Evolutionary conservation across 352 stramenopile species (phyloP).

Genomic region (Phytophthora europaea): DNA sequence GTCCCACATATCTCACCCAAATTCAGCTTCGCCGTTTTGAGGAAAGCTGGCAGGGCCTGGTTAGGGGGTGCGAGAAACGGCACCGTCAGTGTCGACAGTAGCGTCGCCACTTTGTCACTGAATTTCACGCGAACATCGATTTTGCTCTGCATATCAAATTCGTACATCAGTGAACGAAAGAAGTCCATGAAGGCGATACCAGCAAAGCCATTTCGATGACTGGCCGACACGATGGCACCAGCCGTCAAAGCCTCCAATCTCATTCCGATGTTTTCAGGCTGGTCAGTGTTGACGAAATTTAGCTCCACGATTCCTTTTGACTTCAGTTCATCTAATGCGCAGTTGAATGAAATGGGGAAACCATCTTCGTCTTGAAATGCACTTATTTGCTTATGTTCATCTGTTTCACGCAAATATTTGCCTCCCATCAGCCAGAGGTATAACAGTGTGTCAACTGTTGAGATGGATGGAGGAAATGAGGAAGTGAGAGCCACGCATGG

Average conservation of each 20-base stretch:
- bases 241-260: not conserved
- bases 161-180: not conserved
- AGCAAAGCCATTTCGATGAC: conserved; percentile 9
- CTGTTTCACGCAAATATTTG: not conserved
- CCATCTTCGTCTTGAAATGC: not conserved
- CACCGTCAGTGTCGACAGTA: not conserved
- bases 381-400: not conserved
- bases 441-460: not conserved
- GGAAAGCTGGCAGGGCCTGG: not conserved
- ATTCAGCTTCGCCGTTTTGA: not conserved
- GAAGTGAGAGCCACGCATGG: conserved; percentile 6
- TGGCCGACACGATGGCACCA: conserved; percentile 5
- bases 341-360: not conserved
- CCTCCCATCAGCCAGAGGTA: conserved; percentile 3
- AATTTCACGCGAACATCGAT: conserved; percentile 3
- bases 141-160: conserved; percentile 3
- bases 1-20: not conserved
- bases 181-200: not conserved
- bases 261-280: not conserved
- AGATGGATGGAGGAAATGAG: conserved; percentile 7
- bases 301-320: not conserved
- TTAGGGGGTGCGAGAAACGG: conserved; percentile 8
- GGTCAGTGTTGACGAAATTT: not conserved
- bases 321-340: not conserved
- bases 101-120: not conserved